phyloP scores from a whole-genome alignment of 148 eudicot species.

The Chenopodium berlandieri region DNA sequence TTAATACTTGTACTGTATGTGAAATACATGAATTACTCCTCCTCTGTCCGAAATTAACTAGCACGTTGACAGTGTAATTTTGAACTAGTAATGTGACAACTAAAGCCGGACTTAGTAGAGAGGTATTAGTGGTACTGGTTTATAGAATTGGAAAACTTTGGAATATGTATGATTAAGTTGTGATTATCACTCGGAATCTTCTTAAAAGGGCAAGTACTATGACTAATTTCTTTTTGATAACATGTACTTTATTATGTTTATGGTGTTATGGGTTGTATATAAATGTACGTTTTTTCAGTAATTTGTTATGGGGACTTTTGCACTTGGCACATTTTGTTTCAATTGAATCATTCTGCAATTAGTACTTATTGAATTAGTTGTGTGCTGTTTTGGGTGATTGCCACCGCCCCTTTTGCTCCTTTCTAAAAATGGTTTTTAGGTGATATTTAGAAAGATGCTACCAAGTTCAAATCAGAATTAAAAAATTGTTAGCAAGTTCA shows the following conservation, averaged over 20 bases:
- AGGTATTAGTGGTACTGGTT: background rate
- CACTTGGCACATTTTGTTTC: background rate
- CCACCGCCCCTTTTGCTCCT: no score
- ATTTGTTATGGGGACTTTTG: slow-evolving; percentile 4
- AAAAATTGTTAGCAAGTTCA: no score
- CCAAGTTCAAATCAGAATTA: background rate
- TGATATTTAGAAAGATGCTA: background rate
- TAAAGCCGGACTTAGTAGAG: no score
- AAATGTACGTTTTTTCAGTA: background rate
- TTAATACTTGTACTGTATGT: background rate
- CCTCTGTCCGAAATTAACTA: no score
- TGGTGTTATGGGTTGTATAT: background rate
- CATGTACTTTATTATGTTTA: background rate
- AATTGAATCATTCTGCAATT: background rate
- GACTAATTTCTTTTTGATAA: background rate
- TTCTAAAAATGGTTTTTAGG: background rate
- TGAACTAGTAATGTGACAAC: background rate
- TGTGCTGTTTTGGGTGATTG: background rate
- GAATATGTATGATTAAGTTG: background rate
- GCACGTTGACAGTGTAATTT: background rate
- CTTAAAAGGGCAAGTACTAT: background rate
- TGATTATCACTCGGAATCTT: background rate
- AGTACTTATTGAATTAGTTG: background rate
- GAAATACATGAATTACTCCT: background rate
- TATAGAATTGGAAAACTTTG: background rate